Conservation (phyloP, 768 basidiomycete genomes). For the Omphalotus guepiniiformis region DNA sequence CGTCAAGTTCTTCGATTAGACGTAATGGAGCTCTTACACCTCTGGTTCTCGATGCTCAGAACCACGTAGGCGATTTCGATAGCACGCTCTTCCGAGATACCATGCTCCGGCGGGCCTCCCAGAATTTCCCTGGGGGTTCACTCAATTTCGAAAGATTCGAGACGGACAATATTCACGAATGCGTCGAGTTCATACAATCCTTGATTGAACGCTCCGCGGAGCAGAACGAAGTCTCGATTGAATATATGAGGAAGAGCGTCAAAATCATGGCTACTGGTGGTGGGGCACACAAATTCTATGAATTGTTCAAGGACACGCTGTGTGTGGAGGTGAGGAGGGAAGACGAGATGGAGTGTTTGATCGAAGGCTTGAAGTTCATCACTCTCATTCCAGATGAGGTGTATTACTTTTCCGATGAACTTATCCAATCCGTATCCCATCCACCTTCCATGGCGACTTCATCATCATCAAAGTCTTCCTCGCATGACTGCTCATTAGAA, state of each 20-base stretch:
- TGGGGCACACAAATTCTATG: constrained; percentile 93
- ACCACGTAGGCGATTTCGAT: constrained; percentile 29
- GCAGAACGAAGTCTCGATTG: constrained; percentile 82
- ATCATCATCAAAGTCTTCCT: constrained; percentile 15
- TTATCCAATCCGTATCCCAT: constrained; percentile 66
- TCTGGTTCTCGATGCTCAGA: constrained; percentile 58
- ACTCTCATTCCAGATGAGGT: constrained; percentile 95
- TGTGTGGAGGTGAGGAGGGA: constrained; percentile 84
- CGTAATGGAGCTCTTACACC: constrained; percentile 80
- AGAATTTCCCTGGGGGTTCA: constrained; percentile 92
- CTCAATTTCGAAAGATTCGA: constrained; percentile 98
- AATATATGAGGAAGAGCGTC: constrained; percentile 87
- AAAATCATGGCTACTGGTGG: constrained; percentile 99
- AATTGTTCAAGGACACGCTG: constrained; percentile 67
- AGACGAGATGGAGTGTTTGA: constrained; percentile 99
- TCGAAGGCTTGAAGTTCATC: constrained; percentile 94
- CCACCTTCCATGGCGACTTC: constrained; percentile 16
- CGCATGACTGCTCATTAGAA: constrained; percentile 42
- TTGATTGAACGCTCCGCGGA: constrained; percentile 84
- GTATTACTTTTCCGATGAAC: constrained; percentile 97
- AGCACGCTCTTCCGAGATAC: constrained; percentile 53
- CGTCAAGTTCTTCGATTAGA: constrained; percentile 33
- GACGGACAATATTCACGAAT: constrained; percentile 80
- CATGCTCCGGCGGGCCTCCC: constrained; percentile 64
- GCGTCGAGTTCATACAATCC: constrained; percentile 81